Conservation (phyloP, 306 rosid species). For the Acacia acuminata region DNA sequence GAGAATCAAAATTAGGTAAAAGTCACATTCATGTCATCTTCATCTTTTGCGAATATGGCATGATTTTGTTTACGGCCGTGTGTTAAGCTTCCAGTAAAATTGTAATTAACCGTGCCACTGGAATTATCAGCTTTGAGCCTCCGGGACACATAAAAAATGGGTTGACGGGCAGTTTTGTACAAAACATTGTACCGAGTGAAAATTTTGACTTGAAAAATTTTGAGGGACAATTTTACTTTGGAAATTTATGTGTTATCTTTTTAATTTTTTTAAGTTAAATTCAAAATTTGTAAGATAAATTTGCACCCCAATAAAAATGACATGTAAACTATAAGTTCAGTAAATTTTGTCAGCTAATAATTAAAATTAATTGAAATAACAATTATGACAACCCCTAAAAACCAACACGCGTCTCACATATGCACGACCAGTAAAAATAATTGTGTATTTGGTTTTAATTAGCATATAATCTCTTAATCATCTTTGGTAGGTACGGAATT, state of each 20-base stretch:
- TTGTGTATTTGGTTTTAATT: not conserved
- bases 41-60: not conserved
- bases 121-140: not conserved
- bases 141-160: no score
- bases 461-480: not conserved
- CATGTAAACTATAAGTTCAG: fast-evolving
- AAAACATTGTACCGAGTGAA: no score
- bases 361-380: no score
- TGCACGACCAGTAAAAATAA: no score
- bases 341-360: fast-evolving
- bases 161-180: no score
- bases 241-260: fast-evolving
- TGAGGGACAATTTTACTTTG: fast-evolving
- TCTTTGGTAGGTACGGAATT: not conserved
- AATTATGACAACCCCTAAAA: not conserved
- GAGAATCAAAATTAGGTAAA: constrained; percentile 13
- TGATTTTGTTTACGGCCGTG: no score
- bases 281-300: no score
- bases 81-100: not conserved
- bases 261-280: no score
- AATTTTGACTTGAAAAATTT: no score
- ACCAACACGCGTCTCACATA: not conserved
- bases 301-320: no score
- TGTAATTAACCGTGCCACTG: not conserved
- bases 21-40: not conserved